Conservation (phyloP, 768 basidiomycete species). For the Trametes sanguinea region DNA sequence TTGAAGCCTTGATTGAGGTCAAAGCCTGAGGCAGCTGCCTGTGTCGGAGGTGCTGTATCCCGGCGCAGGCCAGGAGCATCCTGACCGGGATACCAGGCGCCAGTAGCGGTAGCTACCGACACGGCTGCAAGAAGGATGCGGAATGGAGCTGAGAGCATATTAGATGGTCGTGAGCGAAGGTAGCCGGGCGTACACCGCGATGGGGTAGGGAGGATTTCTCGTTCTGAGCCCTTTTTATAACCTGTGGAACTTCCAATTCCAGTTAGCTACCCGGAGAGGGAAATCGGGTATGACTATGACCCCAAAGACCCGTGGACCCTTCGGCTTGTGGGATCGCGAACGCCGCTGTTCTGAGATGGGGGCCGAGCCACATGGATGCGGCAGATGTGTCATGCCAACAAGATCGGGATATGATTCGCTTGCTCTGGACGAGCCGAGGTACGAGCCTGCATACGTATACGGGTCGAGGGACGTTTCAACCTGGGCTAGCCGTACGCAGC, state of each 20-base stretch:
- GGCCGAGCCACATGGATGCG: not conserved
- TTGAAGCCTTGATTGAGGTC: constrained; percentile 23
- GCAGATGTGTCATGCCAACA: constrained; percentile 6
- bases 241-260: not conserved
- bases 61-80: constrained; percentile 21
- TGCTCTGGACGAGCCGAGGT: not conserved
- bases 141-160: constrained; percentile 16
- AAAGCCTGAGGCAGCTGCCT: constrained; percentile 13
- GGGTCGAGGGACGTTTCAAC: not conserved
- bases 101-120: constrained; percentile 2
- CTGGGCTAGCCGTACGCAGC: not conserved
- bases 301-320: not conserved
- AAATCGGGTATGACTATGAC: not conserved
- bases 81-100: constrained; percentile 12
- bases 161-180: not conserved
- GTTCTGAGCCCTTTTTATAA: not conserved
- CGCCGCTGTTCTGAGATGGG: not conserved
- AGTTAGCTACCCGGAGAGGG: not conserved
- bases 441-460: not conserved
- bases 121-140: constrained; percentile 13
- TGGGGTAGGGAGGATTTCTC: not conserved
- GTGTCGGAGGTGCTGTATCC: constrained; percentile 18
- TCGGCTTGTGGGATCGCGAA: not conserved
- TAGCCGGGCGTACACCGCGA: too few relatives aligned
- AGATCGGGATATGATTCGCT: not conserved